Evolutionary conservation across 176 grass and related monocot genomes (phyloP).

Genomic region (Eleusine coracana): DNA sequence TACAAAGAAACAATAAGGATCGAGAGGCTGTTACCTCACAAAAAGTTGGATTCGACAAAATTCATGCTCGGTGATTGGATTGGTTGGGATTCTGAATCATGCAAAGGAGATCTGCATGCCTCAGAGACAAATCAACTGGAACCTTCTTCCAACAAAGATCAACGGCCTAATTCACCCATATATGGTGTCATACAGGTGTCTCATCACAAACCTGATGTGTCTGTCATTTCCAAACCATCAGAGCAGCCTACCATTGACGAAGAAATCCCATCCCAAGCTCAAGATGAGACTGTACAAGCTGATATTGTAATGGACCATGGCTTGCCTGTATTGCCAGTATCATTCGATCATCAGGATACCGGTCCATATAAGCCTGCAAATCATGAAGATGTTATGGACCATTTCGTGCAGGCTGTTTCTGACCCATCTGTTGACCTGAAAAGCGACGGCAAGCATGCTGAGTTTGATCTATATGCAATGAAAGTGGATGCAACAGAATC

Average conservation of each 20-base stretch:
- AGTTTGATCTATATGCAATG: slow-evolving; percentile 40
- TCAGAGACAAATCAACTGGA: slow-evolving; percentile 48
- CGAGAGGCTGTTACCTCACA: slow-evolving; percentile 61
- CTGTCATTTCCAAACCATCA: slow-evolving; percentile 22
- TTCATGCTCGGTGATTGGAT: slow-evolving; percentile 64
- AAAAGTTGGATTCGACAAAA: slow-evolving; percentile 40
- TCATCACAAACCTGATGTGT: not conserved
- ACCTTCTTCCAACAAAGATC: slow-evolving; percentile 31
- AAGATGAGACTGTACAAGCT: slow-evolving; percentile 19
- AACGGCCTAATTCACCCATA: slow-evolving; percentile 25
- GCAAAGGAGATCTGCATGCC: slow-evolving; percentile 55
- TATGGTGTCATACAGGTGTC: slow-evolving; percentile 43
- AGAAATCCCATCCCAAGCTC: slow-evolving; percentile 31
- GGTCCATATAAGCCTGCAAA: not conserved
- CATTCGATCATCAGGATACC: not conserved
- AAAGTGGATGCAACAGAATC: slow-evolving; percentile 42
- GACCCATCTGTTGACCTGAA: not conserved
- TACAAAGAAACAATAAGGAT: slow-evolving; percentile 87
- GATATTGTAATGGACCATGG: slow-evolving; percentile 12
- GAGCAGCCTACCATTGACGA: slow-evolving; percentile 23
- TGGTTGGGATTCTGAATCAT: slow-evolving; percentile 61
- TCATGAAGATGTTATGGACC: slow-evolving; percentile 25
- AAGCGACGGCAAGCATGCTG: not conserved
- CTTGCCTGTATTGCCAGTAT: slow-evolving; percentile 11
- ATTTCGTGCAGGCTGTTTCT: not conserved